Evolutionary conservation across 768 basidiomycete species (phyloP).

Genomic region (Macrolepiota dolichaula): DNA sequence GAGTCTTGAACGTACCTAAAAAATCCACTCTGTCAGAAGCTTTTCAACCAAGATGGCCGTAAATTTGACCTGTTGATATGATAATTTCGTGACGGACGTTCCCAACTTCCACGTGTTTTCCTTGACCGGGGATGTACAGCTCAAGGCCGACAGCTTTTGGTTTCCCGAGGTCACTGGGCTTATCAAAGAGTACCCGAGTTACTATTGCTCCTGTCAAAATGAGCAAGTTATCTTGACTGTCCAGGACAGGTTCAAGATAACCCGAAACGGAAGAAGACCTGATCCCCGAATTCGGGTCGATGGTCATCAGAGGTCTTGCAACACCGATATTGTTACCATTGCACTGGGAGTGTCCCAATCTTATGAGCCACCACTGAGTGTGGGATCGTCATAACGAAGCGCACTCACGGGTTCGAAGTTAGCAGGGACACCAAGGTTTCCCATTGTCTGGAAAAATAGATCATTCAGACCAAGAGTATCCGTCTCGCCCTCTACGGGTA

Average conservation of each 20-base stretch:
- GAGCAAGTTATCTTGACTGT: conserved; percentile 20
- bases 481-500: background rate
- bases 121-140: background rate
- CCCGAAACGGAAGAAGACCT: conserved; percentile 25
- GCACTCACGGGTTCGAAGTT: conserved; percentile 11
- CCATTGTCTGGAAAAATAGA: conserved; percentile 6
- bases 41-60: background rate
- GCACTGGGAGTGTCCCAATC: background rate
- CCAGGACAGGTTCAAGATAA: conserved; percentile 22
- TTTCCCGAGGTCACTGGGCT: background rate
- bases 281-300: conserved; percentile 20
- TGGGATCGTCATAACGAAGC: background rate
- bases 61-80: conserved; percentile 42
- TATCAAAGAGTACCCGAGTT: conserved; percentile 1
- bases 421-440: conserved; percentile 8
- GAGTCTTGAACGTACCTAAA: conserved; percentile 17
- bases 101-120: background rate
- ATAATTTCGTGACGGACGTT: conserved; percentile 40
- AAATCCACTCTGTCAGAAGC: background rate
- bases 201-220: conserved; percentile 21
- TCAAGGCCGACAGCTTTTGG: conserved; percentile 5
- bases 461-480: background rate
- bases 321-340: conserved; percentile 11
- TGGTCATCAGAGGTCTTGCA: conserved; percentile 4
- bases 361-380: background rate